Evolutionary conservation across 306 rosid species (phyloP).

Genomic region (Lotus japonicus): DNA sequence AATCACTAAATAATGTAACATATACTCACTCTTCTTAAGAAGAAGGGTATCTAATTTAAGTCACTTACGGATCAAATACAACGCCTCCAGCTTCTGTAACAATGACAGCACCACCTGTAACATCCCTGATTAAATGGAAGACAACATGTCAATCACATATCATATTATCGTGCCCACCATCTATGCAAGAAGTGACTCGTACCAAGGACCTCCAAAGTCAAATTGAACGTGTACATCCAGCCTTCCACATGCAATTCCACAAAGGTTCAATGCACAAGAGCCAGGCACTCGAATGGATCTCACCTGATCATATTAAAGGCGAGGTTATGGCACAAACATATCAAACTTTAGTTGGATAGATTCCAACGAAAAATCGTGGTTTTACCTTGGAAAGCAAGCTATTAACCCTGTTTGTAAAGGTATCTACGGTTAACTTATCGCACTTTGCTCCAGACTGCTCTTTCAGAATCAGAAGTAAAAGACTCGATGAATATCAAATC

Average conservation of each 20-base stretch:
- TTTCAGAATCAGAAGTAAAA: slow-evolving; percentile 26
- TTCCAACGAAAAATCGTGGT: not conserved
- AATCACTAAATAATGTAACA: not conserved
- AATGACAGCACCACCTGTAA: slow-evolving; percentile 77
- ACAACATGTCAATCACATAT: slow-evolving; percentile 2
- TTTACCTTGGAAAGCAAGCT: slow-evolving; percentile 65
- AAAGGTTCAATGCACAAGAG: slow-evolving; percentile 78
- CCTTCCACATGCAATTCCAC: slow-evolving; percentile 89
- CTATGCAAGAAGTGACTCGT: slow-evolving; percentile 19
- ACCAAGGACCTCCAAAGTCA: slow-evolving; percentile 94
- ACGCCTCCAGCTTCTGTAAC: slow-evolving; percentile 83
- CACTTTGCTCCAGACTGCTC: slow-evolving; percentile 68
- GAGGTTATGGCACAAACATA: slow-evolving; percentile 3
- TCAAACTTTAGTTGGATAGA: not conserved
- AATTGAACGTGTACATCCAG: slow-evolving; percentile 53
- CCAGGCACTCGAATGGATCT: slow-evolving; percentile 76
- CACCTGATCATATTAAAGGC: slow-evolving; percentile 50
- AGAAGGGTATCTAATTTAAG: not conserved
- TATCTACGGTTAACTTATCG: slow-evolving; percentile 56
- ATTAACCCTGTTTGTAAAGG: slow-evolving; percentile 54
- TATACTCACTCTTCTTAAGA: not conserved
- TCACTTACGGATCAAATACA: slow-evolving; percentile 81
- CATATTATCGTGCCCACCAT: not conserved
- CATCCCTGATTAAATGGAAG: slow-evolving; percentile 60
- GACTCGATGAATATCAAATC: slow-evolving; percentile 8